phyloP scores from a whole-genome alignment of 2,329 filamentous ascomycete species.

The Scedosporium apiospermum region DNA sequence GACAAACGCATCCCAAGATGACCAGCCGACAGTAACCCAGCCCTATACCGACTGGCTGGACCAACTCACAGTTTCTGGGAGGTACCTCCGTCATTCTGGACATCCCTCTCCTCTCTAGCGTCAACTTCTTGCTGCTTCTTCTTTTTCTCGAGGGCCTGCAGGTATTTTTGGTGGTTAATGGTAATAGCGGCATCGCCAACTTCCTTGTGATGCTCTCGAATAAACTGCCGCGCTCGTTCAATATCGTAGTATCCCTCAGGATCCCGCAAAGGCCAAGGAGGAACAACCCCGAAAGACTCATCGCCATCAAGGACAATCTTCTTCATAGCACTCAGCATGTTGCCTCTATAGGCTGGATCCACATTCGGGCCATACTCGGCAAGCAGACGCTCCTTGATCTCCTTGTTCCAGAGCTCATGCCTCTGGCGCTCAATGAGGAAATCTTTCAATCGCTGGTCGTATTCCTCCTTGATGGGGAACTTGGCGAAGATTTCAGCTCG shows the following conservation, averaged over 20 bases:
- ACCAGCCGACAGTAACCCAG: too few species aligned
- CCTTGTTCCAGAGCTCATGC: constrained; percentile 31
- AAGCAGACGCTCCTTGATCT: constrained; percentile 30
- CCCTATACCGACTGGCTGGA: not conserved
- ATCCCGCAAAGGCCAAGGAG: constrained; percentile 19
- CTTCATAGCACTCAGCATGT: constrained; percentile 32
- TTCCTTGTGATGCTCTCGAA: constrained; percentile 25
- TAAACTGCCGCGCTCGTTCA: constrained; percentile 30
- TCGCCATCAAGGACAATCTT: constrained; percentile 39
- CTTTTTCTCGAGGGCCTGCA: constrained; percentile 2
- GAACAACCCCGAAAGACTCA: constrained; percentile 23
- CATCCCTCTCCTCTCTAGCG: not conserved
- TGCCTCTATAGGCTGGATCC: constrained; percentile 21
- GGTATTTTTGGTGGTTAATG: constrained; percentile 13
- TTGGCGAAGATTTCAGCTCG: constrained; percentile 40
- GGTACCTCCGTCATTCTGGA: too few species aligned
- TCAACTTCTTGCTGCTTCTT: not conserved
- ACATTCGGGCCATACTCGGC: constrained; percentile 13
- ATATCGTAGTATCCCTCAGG: constrained; percentile 33
- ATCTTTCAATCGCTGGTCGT: constrained; percentile 27
- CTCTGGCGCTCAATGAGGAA: constrained; percentile 31
- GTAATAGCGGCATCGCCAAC: constrained; percentile 25
- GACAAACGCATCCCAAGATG: too few species aligned
- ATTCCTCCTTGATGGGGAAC: constrained; percentile 39
- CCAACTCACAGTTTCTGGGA: not conserved